Base-by-base conservation (phyloP, 164 flowering plant species). In the Liquidambar formosana region DNA sequence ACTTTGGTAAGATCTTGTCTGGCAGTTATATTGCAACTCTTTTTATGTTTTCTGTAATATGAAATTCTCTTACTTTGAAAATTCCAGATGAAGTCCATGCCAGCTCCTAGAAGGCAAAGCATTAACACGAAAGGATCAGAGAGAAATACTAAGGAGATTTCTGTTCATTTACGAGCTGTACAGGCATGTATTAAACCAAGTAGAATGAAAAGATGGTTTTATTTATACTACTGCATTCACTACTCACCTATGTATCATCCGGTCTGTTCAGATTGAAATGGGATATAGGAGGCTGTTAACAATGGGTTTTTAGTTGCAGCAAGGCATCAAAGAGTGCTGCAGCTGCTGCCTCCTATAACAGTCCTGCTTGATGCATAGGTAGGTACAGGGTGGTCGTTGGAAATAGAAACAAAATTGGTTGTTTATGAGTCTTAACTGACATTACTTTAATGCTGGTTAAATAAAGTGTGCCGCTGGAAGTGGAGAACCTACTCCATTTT, bases 1-100 rank as follows among this genome's bases (percentile, higher is more conserved):
- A 58, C 45, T 10, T 62, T 41, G 77, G 79, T 78, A 63, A 64
- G 72, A 75, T 57, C 58, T 61, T 41, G 12, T 56, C 9, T 18
- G 43, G 10, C 27, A 13, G 22, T 43, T 23, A 28, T n/a, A 48
- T n/a, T 23, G 15, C 4, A 25, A 23, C 19, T 58, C 0, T 25
- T 6, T 63, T 27, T 38, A 13, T 33, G 27, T 26, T 21, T 43
- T 12, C 14, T 25, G 0, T 1, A 58, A 21, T 1, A 45, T 51
- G 51, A 47, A 23, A 21, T 19, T 15, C 10, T 10, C 11, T 27
- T 9, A 18, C 16, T 57, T 71, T 14, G 23, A 44, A 57, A n/a
- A 49, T 51, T 63, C 28, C 76, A 76, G 80, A 63, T 65, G 59
- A 73, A 65, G 28, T 21, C 61, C 1, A 44, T n/a, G 23, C 64